These are phyloP conservation scores for Nymphaea thermarum DNA, from an alignment of 164 flowering plant species.

Conservation along the genomic window DNA sequence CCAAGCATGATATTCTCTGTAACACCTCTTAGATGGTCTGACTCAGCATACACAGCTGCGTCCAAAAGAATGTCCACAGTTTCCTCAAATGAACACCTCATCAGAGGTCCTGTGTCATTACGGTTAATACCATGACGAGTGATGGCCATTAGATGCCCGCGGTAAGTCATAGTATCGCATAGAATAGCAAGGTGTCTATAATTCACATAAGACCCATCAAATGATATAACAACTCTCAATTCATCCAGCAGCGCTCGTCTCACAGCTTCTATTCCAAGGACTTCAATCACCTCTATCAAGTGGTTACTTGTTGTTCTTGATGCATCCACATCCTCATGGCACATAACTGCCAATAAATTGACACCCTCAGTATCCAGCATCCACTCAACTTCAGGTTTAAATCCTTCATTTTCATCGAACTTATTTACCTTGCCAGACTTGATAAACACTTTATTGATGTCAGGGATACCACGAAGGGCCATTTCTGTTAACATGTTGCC, in stretches of 20 bases:
- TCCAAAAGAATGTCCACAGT: constrained; percentile 97
- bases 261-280: constrained; percentile 97
- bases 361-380: constrained; percentile 99
- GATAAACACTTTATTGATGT: constrained; percentile 91
- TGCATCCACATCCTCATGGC: constrained; percentile 94
- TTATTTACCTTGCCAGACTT: constrained; percentile 59
- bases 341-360: constrained; percentile 90
- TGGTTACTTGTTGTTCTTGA: constrained; percentile 90
- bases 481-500: constrained; percentile 97
- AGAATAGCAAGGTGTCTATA: constrained; percentile 91
- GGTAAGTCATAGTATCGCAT: constrained; percentile 98
- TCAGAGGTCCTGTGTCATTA: constrained; percentile 96
- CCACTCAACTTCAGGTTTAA: constrained; percentile 82
- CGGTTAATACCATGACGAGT: constrained; percentile 98
- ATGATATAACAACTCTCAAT: constrained; percentile 92
- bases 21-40: constrained; percentile 79
- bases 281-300: constrained; percentile 93
- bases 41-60: constrained; percentile 94
- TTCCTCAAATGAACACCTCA: constrained; percentile 93
- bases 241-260: constrained; percentile 81
- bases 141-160: constrained; percentile 97
- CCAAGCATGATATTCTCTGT: constrained; percentile 97
- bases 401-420: constrained; percentile 80
- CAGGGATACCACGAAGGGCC: constrained; percentile 96
- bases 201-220: constrained; percentile 98